Evolutionary conservation across 306 rosid species (phyloP), one percentile per base, ranked within the genome.

Genomic region (Ormosia semicastrata): DNA sequence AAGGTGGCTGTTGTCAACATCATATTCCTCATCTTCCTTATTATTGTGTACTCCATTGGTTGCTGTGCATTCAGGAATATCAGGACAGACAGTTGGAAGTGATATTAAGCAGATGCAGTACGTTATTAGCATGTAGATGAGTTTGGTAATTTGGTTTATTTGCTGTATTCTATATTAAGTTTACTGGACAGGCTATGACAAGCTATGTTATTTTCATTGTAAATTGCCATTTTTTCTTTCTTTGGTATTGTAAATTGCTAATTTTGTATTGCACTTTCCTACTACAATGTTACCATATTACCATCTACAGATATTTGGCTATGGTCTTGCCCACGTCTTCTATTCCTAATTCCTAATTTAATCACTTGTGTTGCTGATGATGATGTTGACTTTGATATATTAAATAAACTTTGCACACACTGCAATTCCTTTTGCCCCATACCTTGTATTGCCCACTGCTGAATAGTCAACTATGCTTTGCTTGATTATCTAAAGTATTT

Each of bases 61-160:
- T 93, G 98, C 81, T 91, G 97, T 5, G 97, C 98, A 0, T 91
- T 93, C 91, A 82, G 97, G 87, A 91, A 93, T 87, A 88, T 47
- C 77, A 85, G 88, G 85, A 85, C 58, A 52, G 97, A 90, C 62
- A 46, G 77, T 39, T 88, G 89, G 88, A 89, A 83, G 36, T 36
- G 13, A 1, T 32, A 8, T 41, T 30, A 72, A 60, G 13, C 64
- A 71, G 58, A 8, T 52, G 49, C 13, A 34, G 62, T 11, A 33
- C 14, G 52, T 41, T 66, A 40, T 59, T 10, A 52, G 84, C 39
- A n/a, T 79, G 88, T 73, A 76, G 70, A 70, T 66, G 68, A 60
- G 72, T 58, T 66, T 43, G 68, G 11, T 52, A 2, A 43, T 73
- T 47, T 17, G 74, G 63, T 78, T 50, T 15, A 4, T 72, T 73